Base-by-base conservation (phyloP, 148 eudicot species). In the Amaranthus cruentus region DNA sequence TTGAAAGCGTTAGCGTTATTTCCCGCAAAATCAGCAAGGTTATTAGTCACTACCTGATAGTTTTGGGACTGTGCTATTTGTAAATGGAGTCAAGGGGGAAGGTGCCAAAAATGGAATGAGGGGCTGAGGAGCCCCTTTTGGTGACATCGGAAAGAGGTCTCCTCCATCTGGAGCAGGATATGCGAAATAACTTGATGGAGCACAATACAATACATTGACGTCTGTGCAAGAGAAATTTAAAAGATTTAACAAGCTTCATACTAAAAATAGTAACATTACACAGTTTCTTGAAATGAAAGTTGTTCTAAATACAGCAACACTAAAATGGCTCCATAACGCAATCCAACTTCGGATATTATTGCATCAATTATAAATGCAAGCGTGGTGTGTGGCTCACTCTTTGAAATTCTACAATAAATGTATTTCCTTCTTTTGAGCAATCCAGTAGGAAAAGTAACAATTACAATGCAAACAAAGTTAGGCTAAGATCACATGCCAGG, bases 41-140 rank as follows among this genome's bases (percentile, higher is more conserved):
- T 48, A 10, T 11, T 56, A 13, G 56, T 11, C 46, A 65, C 62
- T 79, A 95, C 98, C 97, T 83, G 98, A 95, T 79, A 95, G 81
- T 76, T 87, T 90, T 21, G 98, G 98, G 60, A 87, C 77, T 13
- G 90, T 91, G 76, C 76, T 87, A 74, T 91, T 95, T 71, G 96
- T 90, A 83, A 91, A 95, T 65, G 96, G 98, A 72, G 90, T 77
- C 85, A 91, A 79, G n/a, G 98, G 98, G 38, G 97, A 90, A 70
- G 98, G 98, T 75, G 98, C 96, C 58, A 87, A 73, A 74, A 85
- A 80, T 75, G 98, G 98, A 67, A 90, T 61, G 77, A 91, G 74
- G 28, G 97, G 96, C 85, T 84, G 90, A 82, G 97, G 98, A 82
- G 88, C 72, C 48, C 87, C 84, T 68, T 70, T 74, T 54, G 98